phyloP scores from a whole-genome alignment of 1,284 basidiomycete genomes.

The Irpex lacteus region DNA sequence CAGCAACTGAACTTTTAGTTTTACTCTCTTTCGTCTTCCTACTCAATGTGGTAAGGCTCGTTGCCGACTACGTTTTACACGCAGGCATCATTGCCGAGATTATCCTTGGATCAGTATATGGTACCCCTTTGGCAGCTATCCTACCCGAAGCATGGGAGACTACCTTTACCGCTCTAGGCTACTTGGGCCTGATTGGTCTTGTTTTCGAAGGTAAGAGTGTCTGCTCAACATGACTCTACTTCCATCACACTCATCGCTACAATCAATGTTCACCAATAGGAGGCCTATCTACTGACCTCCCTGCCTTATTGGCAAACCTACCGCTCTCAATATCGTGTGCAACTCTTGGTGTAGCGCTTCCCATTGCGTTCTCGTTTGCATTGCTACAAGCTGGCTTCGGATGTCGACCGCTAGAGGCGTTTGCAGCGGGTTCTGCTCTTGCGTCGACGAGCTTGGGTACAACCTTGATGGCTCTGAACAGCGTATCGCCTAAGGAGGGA shows the following conservation, averaged over 20 bases:
- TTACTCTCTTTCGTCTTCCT: slow-evolving; percentile 25
- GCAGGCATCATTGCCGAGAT: slow-evolving; percentile 40
- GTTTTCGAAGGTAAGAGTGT: slow-evolving; percentile 44
- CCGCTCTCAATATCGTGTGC: slow-evolving; percentile 42
- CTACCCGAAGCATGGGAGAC: slow-evolving; percentile 37
- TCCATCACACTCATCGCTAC: background rate
- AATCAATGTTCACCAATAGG: slow-evolving; percentile 24
- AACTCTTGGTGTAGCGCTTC: slow-evolving; percentile 41
- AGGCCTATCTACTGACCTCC: slow-evolving; percentile 41
- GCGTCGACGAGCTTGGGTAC: slow-evolving; percentile 54
- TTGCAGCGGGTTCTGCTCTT: slow-evolving; percentile 49
- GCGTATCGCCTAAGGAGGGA: slow-evolving; percentile 13
- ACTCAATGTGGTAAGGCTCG: slow-evolving; percentile 19
- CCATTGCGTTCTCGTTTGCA: slow-evolving; percentile 44
- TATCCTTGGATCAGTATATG: slow-evolving; percentile 44
- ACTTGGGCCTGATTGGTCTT: slow-evolving; percentile 49
- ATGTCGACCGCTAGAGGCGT: slow-evolving; percentile 40
- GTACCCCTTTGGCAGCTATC: slow-evolving; percentile 41
- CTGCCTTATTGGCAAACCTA: slow-evolving; percentile 36
- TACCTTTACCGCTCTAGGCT: slow-evolving; percentile 43
- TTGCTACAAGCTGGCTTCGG: slow-evolving; percentile 24
- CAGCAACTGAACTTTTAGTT: slow-evolving; percentile 19
- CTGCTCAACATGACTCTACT: background rate
- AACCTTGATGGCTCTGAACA: slow-evolving; percentile 44
- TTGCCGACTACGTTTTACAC: slow-evolving; percentile 22